Percentiles rank a stretch among this genome's conserved stretches.
Evolutionary conservation across 441 rosid species (phyloP).

Genomic region (Arabidopsis lyrata): DNA sequence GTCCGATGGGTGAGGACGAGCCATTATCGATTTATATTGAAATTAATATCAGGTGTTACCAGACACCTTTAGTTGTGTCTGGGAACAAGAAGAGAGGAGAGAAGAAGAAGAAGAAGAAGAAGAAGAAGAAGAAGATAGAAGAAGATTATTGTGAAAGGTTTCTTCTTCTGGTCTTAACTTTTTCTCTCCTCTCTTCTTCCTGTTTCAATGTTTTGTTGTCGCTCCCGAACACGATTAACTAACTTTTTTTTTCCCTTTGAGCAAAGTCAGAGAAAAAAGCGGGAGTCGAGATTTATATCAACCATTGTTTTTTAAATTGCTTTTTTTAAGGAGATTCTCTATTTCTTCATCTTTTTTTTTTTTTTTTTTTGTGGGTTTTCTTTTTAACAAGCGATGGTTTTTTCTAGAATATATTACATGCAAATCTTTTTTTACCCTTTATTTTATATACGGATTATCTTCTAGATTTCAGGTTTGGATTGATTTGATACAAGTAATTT

Average conservation of each 20-base stretch:
- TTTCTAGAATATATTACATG: neutral
- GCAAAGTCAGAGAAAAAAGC: slow-evolving; percentile 29
- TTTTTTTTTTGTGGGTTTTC: neutral
- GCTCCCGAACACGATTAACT: slow-evolving; percentile 4
- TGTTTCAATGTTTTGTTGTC: slow-evolving; percentile 25
- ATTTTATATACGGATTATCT: neutral
- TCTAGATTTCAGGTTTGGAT: neutral
- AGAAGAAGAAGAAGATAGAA: slow-evolving; percentile 41
- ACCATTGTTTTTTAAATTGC: slow-evolving; percentile 29
- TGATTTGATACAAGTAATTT: neutral
- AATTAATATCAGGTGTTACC: slow-evolving; percentile 26
- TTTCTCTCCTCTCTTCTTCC: slow-evolving; percentile 40
- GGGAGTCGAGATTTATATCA: slow-evolving; percentile 37
- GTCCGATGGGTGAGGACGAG: slow-evolving; percentile 40
- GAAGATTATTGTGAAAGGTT: neutral
- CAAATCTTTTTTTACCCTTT: neutral
- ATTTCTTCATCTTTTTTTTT: neutral
- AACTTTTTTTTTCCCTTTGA: neutral
- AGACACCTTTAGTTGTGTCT: slow-evolving; percentile 25
- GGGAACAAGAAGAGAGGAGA: slow-evolving; percentile 44
- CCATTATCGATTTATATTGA: slow-evolving; percentile 47
- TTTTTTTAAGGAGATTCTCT: slow-evolving; percentile 29
- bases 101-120: slow-evolving; percentile 10
- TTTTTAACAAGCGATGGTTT: no score
- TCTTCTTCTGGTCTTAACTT: slow-evolving; percentile 20